These are phyloP conservation scores for Aspergillus indologenus DNA, from an alignment of 495 filamentous ascomycete genomes.

Conservation along the genomic window DNA sequence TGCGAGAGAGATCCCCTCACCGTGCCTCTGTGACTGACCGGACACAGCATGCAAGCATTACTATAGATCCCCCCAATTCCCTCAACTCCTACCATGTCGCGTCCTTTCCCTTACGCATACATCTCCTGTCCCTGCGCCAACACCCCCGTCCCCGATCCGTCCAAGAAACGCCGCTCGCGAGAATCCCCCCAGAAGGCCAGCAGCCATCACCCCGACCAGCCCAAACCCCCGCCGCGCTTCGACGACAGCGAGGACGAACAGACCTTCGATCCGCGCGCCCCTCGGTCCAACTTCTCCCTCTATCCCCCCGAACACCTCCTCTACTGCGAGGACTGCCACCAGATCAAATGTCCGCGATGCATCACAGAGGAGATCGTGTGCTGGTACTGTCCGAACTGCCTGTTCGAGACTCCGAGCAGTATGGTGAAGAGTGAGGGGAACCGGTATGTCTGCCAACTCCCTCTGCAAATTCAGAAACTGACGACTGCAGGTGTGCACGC, in stretches of 20 bases:
- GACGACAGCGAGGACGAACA: constrained; percentile 70
- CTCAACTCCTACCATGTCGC: constrained; percentile 52
- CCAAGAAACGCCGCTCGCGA: constrained; percentile 38
- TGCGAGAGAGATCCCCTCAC: no score
- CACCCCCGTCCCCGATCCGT: constrained; percentile 38
- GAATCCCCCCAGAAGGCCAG: constrained; percentile 39
- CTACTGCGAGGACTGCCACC: constrained; percentile 94
- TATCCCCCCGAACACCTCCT: constrained; percentile 92
- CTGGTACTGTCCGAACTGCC: constrained; percentile 92
- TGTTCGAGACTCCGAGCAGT: constrained; percentile 91
- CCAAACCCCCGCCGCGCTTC: constrained; percentile 24
- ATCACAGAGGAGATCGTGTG: constrained; percentile 88
- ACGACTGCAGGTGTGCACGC: constrained; percentile 68
- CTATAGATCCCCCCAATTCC: no score
- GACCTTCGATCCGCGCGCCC: constrained; percentile 80
- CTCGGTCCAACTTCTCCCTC: constrained; percentile 81
- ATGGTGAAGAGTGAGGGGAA: constrained; percentile 89
- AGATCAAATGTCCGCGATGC: constrained; percentile 90
- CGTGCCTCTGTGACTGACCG: background rate
- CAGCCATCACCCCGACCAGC: constrained; percentile 25
- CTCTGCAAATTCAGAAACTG: background rate
- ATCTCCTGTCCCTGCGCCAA: constrained; percentile 91
- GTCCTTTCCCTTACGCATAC: constrained; percentile 81
- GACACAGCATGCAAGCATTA: background rate
- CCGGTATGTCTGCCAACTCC: constrained; percentile 54